Conservation (phyloP, 225 moss, liverwort and hornwort species). For the Anthoceros angustus region DNA sequence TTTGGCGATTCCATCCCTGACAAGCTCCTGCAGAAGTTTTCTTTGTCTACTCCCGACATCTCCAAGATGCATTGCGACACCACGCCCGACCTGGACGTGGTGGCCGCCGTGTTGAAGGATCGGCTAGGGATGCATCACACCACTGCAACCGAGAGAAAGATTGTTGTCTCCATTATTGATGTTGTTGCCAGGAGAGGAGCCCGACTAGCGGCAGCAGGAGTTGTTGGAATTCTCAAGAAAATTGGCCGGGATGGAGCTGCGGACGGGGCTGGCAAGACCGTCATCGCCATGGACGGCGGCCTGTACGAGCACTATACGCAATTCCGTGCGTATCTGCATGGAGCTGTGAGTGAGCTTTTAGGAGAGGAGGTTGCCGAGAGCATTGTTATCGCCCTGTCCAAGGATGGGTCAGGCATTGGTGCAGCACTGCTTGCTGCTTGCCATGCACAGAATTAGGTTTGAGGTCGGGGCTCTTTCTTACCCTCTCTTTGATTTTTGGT, state of each 20-base stretch:
- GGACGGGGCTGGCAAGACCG: not conserved
- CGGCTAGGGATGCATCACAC: constrained; percentile 8
- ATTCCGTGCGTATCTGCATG: not conserved
- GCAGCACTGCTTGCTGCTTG: constrained; percentile 1
- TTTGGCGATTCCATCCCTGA: constrained; percentile 50
- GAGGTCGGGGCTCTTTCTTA: too few relatives aligned
- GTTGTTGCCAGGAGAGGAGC: constrained; percentile 31
- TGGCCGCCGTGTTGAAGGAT: constrained; percentile 12
- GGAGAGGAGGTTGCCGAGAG: not conserved
- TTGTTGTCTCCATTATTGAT: constrained; percentile 29
- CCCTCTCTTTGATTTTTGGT: too few relatives aligned
- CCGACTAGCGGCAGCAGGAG: constrained; percentile 33
- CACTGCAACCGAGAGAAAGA: constrained; percentile 19
- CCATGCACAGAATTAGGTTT: not conserved
- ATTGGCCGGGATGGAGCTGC: constrained; percentile 19
- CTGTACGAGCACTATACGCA: not conserved
- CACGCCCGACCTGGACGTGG: constrained; percentile 8
- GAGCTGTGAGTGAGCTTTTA: not conserved
- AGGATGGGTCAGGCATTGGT: not conserved
- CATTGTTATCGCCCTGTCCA: not conserved
- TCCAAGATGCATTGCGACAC: constrained; percentile 20
- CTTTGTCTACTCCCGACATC: constrained; percentile 19
- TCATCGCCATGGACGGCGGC: not conserved
- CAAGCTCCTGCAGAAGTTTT: constrained; percentile 48
- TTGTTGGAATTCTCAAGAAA: constrained; percentile 55